Evolutionary conservation across 257 asterid genomes (phyloP).

Genomic region (Capsicum rhomboideum): DNA sequence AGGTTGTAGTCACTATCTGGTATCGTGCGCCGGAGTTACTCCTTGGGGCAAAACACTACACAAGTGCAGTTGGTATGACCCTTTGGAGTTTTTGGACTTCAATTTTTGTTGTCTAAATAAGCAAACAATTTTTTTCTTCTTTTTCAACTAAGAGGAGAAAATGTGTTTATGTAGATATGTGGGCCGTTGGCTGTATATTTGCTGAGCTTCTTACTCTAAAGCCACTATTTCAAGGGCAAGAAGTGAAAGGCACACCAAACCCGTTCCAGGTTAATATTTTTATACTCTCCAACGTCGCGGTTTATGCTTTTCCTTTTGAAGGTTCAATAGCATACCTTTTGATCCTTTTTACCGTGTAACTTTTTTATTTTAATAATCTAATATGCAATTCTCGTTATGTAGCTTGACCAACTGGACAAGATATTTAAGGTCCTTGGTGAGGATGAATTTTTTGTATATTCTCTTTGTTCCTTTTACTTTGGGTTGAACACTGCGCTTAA

Average conservation of each 20-base stretch:
- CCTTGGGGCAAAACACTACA: slow-evolving; percentile 94
- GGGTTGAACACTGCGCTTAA: background rate
- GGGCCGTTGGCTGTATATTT: slow-evolving; percentile 99
- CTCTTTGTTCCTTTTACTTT: background rate
- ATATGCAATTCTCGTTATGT: slow-evolving; percentile 26
- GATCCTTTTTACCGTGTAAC: background rate
- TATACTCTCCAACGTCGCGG: background rate
- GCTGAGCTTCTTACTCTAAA: slow-evolving; percentile 96
- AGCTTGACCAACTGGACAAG: slow-evolving; percentile 99
- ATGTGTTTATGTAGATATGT: slow-evolving; percentile 58
- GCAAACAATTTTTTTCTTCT: background rate
- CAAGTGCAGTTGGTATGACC: slow-evolving; percentile 93
- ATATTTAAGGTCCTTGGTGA: slow-evolving; percentile 94
- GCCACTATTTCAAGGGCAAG: slow-evolving; percentile 99
- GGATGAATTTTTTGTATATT: slow-evolving; percentile 21
- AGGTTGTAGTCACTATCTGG: slow-evolving; percentile 99
- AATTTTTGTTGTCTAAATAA: background rate
- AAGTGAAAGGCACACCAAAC: slow-evolving; percentile 91
- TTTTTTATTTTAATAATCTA: background rate
- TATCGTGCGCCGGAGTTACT: slow-evolving; percentile 99
- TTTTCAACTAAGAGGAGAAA: background rate
- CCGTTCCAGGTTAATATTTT: slow-evolving; percentile 73
- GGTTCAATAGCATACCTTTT: background rate
- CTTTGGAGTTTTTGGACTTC: slow-evolving; percentile 1
- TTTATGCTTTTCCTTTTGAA: background rate